Evolutionary conservation across 352 stramenopile genomes (phyloP).

Genomic region (Salisapilia sapeloensis): DNA sequence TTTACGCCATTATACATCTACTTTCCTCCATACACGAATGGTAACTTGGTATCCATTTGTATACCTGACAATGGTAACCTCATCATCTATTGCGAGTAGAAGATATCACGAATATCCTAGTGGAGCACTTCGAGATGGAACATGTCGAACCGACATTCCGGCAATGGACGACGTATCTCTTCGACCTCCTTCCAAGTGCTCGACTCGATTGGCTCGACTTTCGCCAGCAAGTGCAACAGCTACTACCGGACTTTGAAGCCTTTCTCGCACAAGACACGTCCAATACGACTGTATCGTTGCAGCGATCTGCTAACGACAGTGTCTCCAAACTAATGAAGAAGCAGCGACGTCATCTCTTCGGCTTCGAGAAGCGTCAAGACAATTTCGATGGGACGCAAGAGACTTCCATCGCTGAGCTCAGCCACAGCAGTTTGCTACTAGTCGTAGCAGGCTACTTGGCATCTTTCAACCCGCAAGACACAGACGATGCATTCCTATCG

Average conservation of each 20-base stretch:
- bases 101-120: constrained; percentile 39
- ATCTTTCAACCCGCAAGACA: constrained; percentile 69
- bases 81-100: constrained; percentile 6
- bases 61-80: neutral
- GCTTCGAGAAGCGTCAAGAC: constrained; percentile 27
- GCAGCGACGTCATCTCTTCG: constrained; percentile 38
- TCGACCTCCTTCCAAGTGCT: constrained; percentile 17
- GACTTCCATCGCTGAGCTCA: constrained; percentile 43
- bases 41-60: constrained; percentile 4
- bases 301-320: constrained; percentile 13
- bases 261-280: constrained; percentile 4
- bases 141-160: constrained; percentile 21
- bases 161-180: constrained; percentile 29
- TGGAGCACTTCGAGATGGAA: constrained; percentile 27
- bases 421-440: constrained; percentile 44
- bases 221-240: constrained; percentile 22
- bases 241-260: constrained; percentile 27
- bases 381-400: constrained; percentile 13
- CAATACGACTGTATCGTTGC: neutral
- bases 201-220: constrained; percentile 57
- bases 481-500: constrained; percentile 52
- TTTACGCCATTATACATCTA: constrained; percentile 34
- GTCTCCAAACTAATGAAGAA: constrained; percentile 25
- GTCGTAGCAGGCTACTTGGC: constrained; percentile 55
- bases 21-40: constrained; percentile 36